Percentiles rank a stretch among this genome's conserved stretches.
Conservation (phyloP, 1,284 basidiomycete species). For the Boletus subluridellus region DNA sequence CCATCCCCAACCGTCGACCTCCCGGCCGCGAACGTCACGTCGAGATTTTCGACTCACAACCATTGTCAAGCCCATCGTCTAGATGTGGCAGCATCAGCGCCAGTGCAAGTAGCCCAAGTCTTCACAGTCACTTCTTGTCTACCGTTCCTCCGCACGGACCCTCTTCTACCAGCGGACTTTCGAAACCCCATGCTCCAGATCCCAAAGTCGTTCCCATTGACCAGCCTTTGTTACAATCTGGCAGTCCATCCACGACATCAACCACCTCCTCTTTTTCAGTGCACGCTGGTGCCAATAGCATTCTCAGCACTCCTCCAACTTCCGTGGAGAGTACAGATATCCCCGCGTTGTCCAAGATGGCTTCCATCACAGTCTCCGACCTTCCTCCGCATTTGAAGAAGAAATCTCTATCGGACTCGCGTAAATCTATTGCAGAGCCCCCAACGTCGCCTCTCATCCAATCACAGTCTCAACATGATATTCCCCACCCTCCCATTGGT, state of each 20-base stretch:
- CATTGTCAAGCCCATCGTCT: constrained; percentile 56
- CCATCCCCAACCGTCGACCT: constrained; percentile 52
- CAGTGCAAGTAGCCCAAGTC: constrained; percentile 36
- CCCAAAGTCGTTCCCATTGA: constrained; percentile 23
- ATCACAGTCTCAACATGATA: constrained; percentile 20
- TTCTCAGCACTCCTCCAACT: constrained; percentile 55
- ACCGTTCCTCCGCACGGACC: constrained; percentile 4
- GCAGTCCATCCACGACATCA: constrained; percentile 35
- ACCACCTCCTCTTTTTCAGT: constrained; percentile 50
- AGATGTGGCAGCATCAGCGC: constrained; percentile 43
- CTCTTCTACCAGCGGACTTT: neutral
- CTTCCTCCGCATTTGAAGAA: constrained; percentile 1
- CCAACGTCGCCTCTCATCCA: constrained; percentile 29
- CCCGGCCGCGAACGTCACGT: constrained; percentile 55
- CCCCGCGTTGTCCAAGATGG: constrained; percentile 43
- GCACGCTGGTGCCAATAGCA: constrained; percentile 37
- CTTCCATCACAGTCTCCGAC: constrained; percentile 36
- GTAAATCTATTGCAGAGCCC: constrained; percentile 1
- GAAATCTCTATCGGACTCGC: neutral
- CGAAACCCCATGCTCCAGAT: constrained; percentile 7
- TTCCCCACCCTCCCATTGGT: constrained; percentile 30
- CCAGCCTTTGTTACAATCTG: constrained; percentile 31
- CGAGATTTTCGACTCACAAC: constrained; percentile 76
- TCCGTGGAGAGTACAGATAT: constrained; percentile 46
- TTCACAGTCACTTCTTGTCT: constrained; percentile 21